Evolutionary conservation across 2,329 filamentous ascomycete species (phyloP), one percentile per base, ranked within the genome.

Genomic region (Didymella glomerata): DNA sequence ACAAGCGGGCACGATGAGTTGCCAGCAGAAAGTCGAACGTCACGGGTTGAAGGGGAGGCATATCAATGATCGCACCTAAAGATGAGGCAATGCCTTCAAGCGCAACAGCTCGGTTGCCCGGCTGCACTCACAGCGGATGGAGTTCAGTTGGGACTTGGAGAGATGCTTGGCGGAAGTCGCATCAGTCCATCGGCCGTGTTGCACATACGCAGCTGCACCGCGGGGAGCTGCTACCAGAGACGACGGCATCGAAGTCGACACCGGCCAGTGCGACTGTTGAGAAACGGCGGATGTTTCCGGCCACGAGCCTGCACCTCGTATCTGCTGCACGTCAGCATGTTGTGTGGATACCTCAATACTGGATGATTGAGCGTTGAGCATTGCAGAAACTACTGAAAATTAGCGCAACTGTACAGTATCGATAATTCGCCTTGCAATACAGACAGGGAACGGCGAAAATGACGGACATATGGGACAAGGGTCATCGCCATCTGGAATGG

Each of bases 1-100:
- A 76, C 64, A 78, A 78, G 60, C 63, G 76, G 30, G 65, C 73
- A 38, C 71, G 76, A 66, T 78, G 69, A 51, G 38, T 5, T 8
- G 4, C 8, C 22, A 48, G 8, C 16, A 32, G 48, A 14, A 20
- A 25, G 27, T 30, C 14, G 20, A 48, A 32, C n/a, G 40, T 16
- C 25, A 40, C 10, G 22, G 16, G 28, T 32, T 22, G 11, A 20
- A 16, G n/a, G 13, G 25, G 27, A 10, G 11, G 18, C 10, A 22
- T 20, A 14, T 42, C 13, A 10, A 25, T 25, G 24, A 24, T n/a
- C 7, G 24, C 22, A 34, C 14, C 28, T 2, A 6, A 18, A 4
- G 41, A 20, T 2, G 24, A 32, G 20, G 25, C 40, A 20, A 25
- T 3, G 7, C 18, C 9, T 3, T 10, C 10, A 14, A 24, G 27